Evolutionary conservation across 192 early-diverging fungal species (phyloP).

Genomic region (Chytriomyces sp.): DNA sequence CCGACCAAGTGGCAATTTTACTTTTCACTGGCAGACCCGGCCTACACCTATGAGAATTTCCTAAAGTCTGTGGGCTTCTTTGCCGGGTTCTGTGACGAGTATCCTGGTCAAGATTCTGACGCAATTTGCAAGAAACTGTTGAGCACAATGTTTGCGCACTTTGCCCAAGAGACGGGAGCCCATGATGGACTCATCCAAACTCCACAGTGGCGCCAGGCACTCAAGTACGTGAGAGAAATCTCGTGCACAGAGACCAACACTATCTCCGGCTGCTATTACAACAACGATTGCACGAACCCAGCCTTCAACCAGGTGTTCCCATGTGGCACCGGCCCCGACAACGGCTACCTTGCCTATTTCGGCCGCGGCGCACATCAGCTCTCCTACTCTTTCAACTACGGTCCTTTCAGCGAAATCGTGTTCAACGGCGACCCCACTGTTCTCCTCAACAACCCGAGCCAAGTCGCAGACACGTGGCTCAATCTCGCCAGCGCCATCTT

Average conservation of each 20-base stretch:
- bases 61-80: background rate
- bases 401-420: background rate
- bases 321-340: background rate
- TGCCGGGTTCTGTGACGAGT: background rate
- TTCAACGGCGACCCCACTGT: constrained; percentile 13
- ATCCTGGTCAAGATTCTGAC: too few species aligned
- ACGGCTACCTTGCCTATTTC: background rate
- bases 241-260: background rate
- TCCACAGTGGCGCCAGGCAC: background rate
- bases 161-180: constrained; percentile 4
- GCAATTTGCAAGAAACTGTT: background rate
- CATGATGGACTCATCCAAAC: background rate
- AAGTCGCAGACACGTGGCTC: background rate
- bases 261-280: constrained; percentile 4
- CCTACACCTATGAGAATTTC: background rate
- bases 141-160: background rate
- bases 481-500: background rate
- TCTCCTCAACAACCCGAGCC: background rate
- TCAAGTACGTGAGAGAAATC: background rate
- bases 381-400: too few species aligned
- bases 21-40: too few species aligned
- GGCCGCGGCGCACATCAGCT: constrained; percentile 4
- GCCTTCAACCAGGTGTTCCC: background rate
- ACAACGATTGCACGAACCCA: constrained; percentile 4
- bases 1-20: background rate